phyloP scores from a whole-genome alignment of 345 rosid species.

The Linum trigynum region DNA sequence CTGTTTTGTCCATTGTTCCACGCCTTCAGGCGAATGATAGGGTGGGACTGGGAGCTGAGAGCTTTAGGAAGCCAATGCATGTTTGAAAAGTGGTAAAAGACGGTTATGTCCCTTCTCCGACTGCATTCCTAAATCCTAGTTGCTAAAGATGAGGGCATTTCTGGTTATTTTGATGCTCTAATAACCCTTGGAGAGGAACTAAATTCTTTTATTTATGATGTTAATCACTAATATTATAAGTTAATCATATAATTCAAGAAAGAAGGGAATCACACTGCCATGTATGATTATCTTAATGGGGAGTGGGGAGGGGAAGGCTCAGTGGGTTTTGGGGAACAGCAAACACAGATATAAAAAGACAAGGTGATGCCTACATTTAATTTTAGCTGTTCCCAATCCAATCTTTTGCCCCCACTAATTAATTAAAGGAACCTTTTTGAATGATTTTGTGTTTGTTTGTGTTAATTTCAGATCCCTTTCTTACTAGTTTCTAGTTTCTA shows the following conservation, averaged over 20 bases:
- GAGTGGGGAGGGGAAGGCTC: background rate
- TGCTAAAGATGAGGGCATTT: conserved; percentile 4
- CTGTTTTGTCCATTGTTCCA: background rate
- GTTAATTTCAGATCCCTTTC: background rate
- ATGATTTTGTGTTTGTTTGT: too few species aligned
- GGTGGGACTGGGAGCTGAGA: background rate
- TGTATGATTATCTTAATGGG: conserved; percentile 13
- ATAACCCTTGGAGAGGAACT: background rate
- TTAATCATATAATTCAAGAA: too few species aligned
- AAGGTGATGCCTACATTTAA: conserved; percentile 20
- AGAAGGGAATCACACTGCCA: conserved; percentile 11
- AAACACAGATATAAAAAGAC: conserved; percentile 5
- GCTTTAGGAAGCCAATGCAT: background rate
- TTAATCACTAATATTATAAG: too few species aligned
- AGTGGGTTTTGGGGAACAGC: conserved; percentile 26
- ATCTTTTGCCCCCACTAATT: too few species aligned
- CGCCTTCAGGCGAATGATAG: conserved; percentile 5
- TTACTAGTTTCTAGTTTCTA: too few species aligned
- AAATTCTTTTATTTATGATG: background rate
- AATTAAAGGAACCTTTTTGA: conserved; percentile 11
- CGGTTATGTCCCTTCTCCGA: conserved; percentile 8
- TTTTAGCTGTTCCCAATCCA: conserved; percentile 15
- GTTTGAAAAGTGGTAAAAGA: conserved; percentile 11
- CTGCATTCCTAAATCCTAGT: too few species aligned
- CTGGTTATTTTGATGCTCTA: background rate